A percentile compares a stretch with the other conserved stretches of the same genome.
phyloP scores from a whole-genome alignment of 2,329 filamentous ascomycete species.

The Chaetomium sp. region DNA sequence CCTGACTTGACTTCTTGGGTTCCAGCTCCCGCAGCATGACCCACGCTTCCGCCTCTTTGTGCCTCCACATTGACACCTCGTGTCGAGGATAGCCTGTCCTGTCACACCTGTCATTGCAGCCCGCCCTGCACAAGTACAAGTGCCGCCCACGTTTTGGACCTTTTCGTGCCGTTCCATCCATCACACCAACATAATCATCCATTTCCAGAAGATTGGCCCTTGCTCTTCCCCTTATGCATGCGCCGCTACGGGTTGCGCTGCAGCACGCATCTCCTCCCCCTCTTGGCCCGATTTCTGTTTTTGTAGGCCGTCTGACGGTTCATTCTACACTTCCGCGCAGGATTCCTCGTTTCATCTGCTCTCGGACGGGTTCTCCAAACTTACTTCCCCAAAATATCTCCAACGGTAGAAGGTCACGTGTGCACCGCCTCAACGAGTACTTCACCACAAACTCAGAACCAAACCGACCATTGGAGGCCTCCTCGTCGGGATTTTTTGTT shows the following conservation, averaged over 20 bases:
- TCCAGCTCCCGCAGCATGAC: background rate
- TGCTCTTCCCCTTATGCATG: conserved; percentile 10
- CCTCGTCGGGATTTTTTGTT: conserved; percentile 10
- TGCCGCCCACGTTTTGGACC: background rate
- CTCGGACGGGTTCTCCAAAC: background rate
- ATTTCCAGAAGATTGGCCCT: background rate
- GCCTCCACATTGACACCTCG: conserved; percentile 11
- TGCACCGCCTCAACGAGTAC: background rate
- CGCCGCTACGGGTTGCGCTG: conserved; percentile 6
- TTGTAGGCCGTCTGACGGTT: too few relatives aligned
- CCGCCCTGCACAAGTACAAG: background rate
- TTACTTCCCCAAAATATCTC: background rate
- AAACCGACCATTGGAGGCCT: conserved; percentile 10
- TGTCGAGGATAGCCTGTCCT: conserved; percentile 8
- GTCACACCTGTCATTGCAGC: conserved; percentile 7
- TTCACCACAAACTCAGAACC: too few relatives aligned
- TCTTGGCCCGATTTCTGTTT: background rate
- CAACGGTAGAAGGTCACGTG: background rate
- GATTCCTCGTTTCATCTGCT: background rate
- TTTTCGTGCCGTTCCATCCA: conserved; percentile 3
- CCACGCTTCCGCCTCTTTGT: background rate
- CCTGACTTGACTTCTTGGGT: too few relatives aligned
- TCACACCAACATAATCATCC: background rate
- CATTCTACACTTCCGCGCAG: background rate
- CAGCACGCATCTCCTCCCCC: conserved; percentile 1